Evolutionary conservation across 176 grass and related monocot genomes (phyloP), one percentile per base, ranked within the genome.

Genomic region (Urochloa ruziziensis): DNA sequence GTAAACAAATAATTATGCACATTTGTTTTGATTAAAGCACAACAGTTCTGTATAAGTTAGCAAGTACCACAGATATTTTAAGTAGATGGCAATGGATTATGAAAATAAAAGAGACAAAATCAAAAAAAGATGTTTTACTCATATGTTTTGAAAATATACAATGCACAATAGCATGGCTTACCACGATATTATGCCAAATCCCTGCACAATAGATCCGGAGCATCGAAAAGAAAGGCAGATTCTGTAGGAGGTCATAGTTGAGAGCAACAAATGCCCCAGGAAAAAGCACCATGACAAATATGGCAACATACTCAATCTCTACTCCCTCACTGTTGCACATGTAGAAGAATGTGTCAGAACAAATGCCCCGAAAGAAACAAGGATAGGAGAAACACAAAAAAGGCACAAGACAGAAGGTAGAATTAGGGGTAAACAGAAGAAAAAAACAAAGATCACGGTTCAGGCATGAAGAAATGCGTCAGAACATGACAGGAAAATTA

Each of bases 181-280:
- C 96, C 67, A 86, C 80, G 69, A 87, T 60, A 89, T 98, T 98
- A 92, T 98, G 93, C 93, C 96, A 98, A 70, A 98, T 88, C 17
- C 96, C 96, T 17, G 93, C 93, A 80, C 93, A 94, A 79, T 94
- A 98, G 74, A 98, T 90, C 67, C 96, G 92, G 53, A 98, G 93
- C 59, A 83, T 81, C 10, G 96, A 79, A 84, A 91, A 89, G 63
- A 63, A 80, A 80, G 83, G 78, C 42, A 90, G 53, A 86, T 62
- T 90, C 44, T 94, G 84, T 35, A 95, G 69, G 58, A 73, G 84
- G 75, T 90, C 89, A 82, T 88, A 86, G 63, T 98, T 90, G 83
- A 98, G 87, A 82, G 93, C 85, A 84, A 98, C 82, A 82, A 95
- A 95, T 59, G 96, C 96, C 72, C 96, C 96, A 78, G 96, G 93